Conservation (phyloP, 352 stramenopile genomes). For the Globisporangium okanoganense region DNA sequence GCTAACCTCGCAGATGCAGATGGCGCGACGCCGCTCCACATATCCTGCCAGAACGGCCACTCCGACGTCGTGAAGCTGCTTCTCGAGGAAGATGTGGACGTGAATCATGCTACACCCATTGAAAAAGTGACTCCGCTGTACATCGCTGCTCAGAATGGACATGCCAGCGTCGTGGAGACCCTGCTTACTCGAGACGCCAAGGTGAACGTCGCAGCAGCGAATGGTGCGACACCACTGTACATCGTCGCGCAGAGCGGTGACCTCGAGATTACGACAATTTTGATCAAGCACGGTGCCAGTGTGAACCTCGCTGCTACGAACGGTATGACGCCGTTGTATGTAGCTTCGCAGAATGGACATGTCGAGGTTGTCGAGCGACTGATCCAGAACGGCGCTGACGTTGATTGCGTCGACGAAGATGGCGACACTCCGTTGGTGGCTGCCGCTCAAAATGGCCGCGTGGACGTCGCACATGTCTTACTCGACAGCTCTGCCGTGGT, state of each 20-base stretch:
- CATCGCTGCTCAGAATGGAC: constrained; percentile 6
- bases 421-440: constrained; percentile 8
- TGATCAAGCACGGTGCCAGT: not conserved
- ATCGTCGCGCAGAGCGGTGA: not conserved
- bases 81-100: not conserved
- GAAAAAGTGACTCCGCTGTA: constrained; percentile 1
- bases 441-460: constrained; percentile 1
- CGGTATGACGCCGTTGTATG: constrained; percentile 6
- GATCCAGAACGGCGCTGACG: not conserved
- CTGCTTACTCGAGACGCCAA: not conserved
- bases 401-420: not conserved
- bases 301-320: not conserved
- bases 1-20: not conserved
- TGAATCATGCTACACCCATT: not conserved
- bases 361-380: not conserved
- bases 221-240: constrained; percentile 3
- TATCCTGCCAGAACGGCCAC: constrained; percentile 9
- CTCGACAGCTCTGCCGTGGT: not conserved
- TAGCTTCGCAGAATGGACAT: constrained; percentile 6
- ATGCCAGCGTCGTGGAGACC: not conserved
- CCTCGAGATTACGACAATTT: not conserved
- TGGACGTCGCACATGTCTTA: constrained; percentile 1
- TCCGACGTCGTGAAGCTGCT: not conserved
- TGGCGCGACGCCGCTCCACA: constrained; percentile 5
- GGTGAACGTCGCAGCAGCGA: not conserved